Percentiles rank a stretch among this genome's conserved stretches.
Evolutionary conservation across 108 stramenopile species (phyloP).

Genomic region (Skeletonema marinoi): DNA sequence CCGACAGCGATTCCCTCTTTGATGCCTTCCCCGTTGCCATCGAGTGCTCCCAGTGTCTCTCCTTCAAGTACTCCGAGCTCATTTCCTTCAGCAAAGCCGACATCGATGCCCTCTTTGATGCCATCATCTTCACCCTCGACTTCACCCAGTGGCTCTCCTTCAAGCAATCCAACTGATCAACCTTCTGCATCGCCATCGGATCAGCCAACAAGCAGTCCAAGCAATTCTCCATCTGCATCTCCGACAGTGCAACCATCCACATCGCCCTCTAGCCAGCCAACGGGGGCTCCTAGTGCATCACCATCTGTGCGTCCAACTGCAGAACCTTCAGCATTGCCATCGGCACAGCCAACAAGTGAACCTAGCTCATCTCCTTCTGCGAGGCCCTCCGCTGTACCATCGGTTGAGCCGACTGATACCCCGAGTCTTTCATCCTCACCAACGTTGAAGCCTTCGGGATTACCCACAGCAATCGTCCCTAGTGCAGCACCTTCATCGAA

Average conservation of each 20-base stretch:
- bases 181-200: neutral
- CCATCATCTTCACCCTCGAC: neutral
- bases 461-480: neutral
- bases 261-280: conserved; percentile 15
- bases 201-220: neutral
- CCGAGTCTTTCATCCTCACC: neutral
- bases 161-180: neutral
- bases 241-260: neutral
- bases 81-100: conserved; percentile 1
- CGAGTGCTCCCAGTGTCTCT: neutral
- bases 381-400: neutral
- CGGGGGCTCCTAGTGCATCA: neutral
- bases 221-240: neutral
- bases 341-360: neutral
- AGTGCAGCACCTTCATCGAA: neutral
- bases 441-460: neutral
- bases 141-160: neutral
- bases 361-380: neutral
- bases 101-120: neutral
- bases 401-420: neutral
- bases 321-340: neutral
- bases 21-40: neutral
- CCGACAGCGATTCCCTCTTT: neutral
- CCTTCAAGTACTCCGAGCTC: neutral
- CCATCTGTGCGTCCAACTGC: neutral